Evolutionary conservation across 73 alveolate species (phyloP).

Genomic region (Paramecium sonneborni): DNA sequence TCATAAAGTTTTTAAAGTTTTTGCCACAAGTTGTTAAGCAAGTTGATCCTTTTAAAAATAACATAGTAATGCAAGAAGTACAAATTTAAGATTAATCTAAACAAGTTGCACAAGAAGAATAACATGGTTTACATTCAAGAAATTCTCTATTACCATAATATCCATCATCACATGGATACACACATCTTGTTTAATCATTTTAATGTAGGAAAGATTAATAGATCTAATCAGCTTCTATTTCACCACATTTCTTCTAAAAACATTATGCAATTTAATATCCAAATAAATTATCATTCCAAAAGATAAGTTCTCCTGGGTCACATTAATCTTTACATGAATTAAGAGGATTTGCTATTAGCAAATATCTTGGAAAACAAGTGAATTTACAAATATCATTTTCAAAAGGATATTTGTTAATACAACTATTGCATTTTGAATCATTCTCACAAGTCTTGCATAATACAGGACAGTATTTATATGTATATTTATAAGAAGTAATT

Average conservation of each 20-base stretch:
- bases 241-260: neutral
- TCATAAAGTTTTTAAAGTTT: neutral
- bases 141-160: neutral
- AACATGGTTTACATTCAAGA: neutral
- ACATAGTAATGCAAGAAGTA: neutral
- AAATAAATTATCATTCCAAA: neutral
- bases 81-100: neutral
- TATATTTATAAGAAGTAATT: neutral
- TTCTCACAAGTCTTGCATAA: neutral
- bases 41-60: neutral
- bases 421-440: neutral
- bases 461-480: neutral
- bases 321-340: neutral
- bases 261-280: neutral
- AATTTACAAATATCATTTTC: neutral
- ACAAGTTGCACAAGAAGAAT: neutral
- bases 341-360: neutral
- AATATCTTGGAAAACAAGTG: neutral
- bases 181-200: neutral
- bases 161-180: neutral
- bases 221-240: neutral
- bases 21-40: neutral
- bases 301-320: neutral
- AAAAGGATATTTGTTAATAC: neutral
- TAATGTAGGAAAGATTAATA: neutral